Conservation (phyloP, 805 yeast genomes). For the Wickerhamomyces bovis region DNA sequence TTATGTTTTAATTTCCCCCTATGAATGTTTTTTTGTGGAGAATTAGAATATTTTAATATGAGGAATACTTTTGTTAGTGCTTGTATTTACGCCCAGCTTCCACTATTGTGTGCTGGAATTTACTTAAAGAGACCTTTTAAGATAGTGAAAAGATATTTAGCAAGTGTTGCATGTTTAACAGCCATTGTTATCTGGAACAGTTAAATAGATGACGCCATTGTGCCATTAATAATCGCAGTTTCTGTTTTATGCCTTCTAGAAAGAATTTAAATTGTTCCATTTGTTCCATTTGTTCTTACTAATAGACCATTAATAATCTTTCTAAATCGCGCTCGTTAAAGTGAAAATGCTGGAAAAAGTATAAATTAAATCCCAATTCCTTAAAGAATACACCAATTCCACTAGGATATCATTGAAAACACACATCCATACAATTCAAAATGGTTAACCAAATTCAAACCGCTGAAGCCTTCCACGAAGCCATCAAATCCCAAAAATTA, state of each 20-base stretch:
- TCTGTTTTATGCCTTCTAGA: too few relatives aligned
- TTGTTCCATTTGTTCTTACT: background rate
- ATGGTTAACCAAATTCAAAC: slow-evolving; percentile 51
- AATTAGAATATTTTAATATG: background rate
- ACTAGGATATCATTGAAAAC: background rate
- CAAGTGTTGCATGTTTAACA: too few relatives aligned
- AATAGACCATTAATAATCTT: background rate
- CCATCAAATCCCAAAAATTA: slow-evolving; percentile 57
- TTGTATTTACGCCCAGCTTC: slow-evolving; percentile 1
- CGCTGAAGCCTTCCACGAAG: slow-evolving; percentile 59
- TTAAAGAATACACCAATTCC: too few relatives aligned
- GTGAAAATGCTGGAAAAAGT: background rate
- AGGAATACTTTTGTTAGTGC: slow-evolving; percentile 1
- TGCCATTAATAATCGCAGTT: background rate
- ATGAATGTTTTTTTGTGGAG: background rate
- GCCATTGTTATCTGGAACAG: too few relatives aligned
- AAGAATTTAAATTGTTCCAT: background rate
- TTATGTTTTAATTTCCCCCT: too few relatives aligned
- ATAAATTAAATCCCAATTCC: background rate
- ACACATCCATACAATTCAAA: slow-evolving; percentile 11
- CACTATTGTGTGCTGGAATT: too few relatives aligned
- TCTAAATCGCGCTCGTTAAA: background rate
- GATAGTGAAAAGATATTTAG: too few relatives aligned
- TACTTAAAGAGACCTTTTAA: too few relatives aligned
- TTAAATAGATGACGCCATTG: background rate